phyloP scores from a whole-genome alignment of 2,329 filamentous ascomycete species.

The Gliomastix tumulicola region DNA sequence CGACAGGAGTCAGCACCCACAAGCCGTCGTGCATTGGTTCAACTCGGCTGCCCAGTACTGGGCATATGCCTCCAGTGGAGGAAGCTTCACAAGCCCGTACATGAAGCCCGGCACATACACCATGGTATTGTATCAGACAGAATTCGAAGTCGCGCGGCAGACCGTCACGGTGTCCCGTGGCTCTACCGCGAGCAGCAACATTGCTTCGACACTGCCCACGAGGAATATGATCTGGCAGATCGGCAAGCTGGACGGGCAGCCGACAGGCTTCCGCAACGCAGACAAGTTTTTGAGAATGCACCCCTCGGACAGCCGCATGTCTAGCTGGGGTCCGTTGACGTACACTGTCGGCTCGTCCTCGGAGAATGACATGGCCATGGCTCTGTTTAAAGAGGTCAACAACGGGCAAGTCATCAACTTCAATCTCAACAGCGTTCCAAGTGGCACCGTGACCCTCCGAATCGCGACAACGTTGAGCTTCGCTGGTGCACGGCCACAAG shows the following conservation, averaged over 20 bases:
- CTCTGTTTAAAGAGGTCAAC: conserved; percentile 55
- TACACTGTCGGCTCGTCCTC: conserved; percentile 53
- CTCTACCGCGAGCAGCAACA: conserved; percentile 37
- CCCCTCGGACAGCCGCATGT: conserved; percentile 58
- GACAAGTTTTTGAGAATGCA: conserved; percentile 63
- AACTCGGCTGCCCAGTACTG: conserved; percentile 60
- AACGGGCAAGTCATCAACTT: conserved; percentile 55
- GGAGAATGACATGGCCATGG: conserved; percentile 55
- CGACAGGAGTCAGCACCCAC: conserved; percentile 33
- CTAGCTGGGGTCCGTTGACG: conserved; percentile 50
- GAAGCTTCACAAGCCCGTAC: conserved; percentile 53
- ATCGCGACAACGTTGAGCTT: conserved; percentile 60
- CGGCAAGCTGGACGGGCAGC: conserved; percentile 58
- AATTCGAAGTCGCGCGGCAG: conserved; percentile 45
- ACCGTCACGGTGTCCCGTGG: conserved; percentile 44
- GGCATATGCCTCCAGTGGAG: conserved; percentile 45
- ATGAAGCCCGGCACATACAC: conserved; percentile 65
- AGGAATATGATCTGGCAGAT: conserved; percentile 55
- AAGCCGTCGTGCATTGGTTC: conserved; percentile 59
- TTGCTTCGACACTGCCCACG: conserved; percentile 37
- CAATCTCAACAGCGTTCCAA: conserved; percentile 39
- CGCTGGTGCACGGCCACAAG: conserved; percentile 49
- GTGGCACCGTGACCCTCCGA: conserved; percentile 48
- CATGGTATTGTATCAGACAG: conserved; percentile 58
- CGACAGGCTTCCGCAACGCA: conserved; percentile 59